Evolutionary conservation across 2,329 filamentous ascomycete species (phyloP), one percentile per base, ranked within the genome.

Genomic region (Dactylonectria estremocensis): DNA sequence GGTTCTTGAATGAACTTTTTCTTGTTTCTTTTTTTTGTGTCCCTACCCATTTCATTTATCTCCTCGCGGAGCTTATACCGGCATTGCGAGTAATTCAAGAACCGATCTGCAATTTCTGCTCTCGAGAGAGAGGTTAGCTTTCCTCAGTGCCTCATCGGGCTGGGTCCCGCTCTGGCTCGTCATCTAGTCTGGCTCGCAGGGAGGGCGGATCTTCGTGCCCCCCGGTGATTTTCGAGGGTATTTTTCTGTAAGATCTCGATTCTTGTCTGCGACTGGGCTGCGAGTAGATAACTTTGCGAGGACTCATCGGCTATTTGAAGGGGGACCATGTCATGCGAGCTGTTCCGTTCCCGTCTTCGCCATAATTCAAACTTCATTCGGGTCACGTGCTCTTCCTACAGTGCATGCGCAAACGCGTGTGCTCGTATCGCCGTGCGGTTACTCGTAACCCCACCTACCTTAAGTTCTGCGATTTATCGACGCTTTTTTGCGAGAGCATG

Each of bases 1-100:
- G 75, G 71, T 78, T 77, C 70, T 75, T 76, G 74, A 76, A 72
- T 68, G 69, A 74, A 59, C 66, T 77, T 76, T 76, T 77, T 68
- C 67, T 64, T 69, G 67, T 67, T 75, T 60, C 24, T 72, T 58
- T 69, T 72, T 69, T 70, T 69, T 69, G 54, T 70, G 50, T 64
- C 11, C 59, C 58, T 62, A 43, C 69, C 63, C 67, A 68, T 66
- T 69, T 58, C 70, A 69, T 69, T 72, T 72, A 61, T 69, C 71
- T 76, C 72, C 70, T 72, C 74, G 66, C 71, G 71, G 74, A 74
- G 66, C 66, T 72, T 68, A 74, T 76, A 74, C 74, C 74, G 74
- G 75, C 67, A 70, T 73, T 69, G 70, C 67, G 69, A 74, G 69
- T 74, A 74, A 74, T 76, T 76, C 71, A 73, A 76, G 73, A 75